Evolutionary conservation across 306 rosid genomes (phyloP), one percentile per base, ranked within the genome.

Genomic region (Carpinus fangiana): DNA sequence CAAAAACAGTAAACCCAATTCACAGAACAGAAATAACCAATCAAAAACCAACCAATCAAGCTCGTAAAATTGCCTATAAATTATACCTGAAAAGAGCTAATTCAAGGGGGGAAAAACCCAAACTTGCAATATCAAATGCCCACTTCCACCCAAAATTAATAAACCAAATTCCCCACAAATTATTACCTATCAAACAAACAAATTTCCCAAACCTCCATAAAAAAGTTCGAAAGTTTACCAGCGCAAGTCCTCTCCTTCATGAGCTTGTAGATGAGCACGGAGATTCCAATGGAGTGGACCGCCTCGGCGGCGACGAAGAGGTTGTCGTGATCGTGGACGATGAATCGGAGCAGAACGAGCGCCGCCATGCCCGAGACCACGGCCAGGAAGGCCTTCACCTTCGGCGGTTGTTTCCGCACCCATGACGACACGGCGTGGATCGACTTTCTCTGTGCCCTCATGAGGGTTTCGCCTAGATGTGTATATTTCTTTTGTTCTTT

Each of bases 301-400:
- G 96, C 96, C 87, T 93, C 98, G 5, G 98, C 93, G 17, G 96
- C 98, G 26, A 91, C 97, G 67, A 93, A 93, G 61, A 93, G 97
- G 79, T 91, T 93, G 70, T 93, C 98, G 78, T 93, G 98, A 70
- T 93, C 97, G 84, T 89, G 97, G 51, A 93, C 98, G 41, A 93
- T 82, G 85, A 78, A 80, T 59, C 98, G 98, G 76, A 93, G 97
- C 70, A 89, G 48, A 57, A 85, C 96, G 65, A 93, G 82, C 72
- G 98, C 90, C 47, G 90, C 86, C 97, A 93, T 91, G 60, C 98
- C 95, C 18, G 94, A 77, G 45, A 93, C 90, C 17, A 91, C 97
- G 74, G 92, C 93, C 60, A 93, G 77, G 84, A 90, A 93, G 79
- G 91, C 97, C 88, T 93, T 91, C 46, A 90, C 96, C 86, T 93